Base-by-base conservation (phyloP, 148 eudicot genomes). In the Mesembryanthemum crystallinum region DNA sequence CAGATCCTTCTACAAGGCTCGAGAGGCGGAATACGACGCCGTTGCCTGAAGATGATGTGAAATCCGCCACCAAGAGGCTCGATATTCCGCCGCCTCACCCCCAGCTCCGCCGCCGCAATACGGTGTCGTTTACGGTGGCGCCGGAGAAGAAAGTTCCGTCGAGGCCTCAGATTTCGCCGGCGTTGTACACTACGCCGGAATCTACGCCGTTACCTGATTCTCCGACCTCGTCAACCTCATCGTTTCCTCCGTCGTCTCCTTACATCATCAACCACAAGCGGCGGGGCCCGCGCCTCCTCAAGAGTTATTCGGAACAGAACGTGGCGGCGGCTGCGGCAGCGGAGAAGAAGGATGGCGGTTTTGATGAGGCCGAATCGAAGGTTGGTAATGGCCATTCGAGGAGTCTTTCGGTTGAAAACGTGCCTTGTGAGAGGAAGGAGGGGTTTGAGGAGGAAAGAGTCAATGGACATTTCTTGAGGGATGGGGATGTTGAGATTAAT, bases 201-300 rank as follows among this genome's bases (percentile, higher is more conserved):
- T 72, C 94, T 7, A 91, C 94, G 0, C 99, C 99, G 11, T 65
- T 95, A 35, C 97, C 99, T 30, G 91, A 90, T 73, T 83, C 99
- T 8, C 96, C 99, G 0, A 87, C 92, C 32, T 86, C 97, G 10
- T 63, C 99, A 0, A 87, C 92, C 32, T 86, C 97, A 8, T 63
- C 76, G 15, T 88, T 84, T 65, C 85, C 94, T 29, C 94, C 91
- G 18, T 90, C 91, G 3, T 95, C 98, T 2, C 99, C 99, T 23
- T 95, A 88, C 57, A 61, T 95, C 0, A 77, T 95, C 60, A 87
- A 95, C 72, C 99, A 95, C 85, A 95, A 95, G 84, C 76, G 99
- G 21, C 87, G 99, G 23, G 99, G 97, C 57, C 97, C 96, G 1
- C 87, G 97, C 15, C 87, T 95, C 42, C 68, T 87, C 23, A 90